Evolutionary conservation across 768 basidiomycete species (phyloP).

Genomic region (Leucocoprinus sp.): DNA sequence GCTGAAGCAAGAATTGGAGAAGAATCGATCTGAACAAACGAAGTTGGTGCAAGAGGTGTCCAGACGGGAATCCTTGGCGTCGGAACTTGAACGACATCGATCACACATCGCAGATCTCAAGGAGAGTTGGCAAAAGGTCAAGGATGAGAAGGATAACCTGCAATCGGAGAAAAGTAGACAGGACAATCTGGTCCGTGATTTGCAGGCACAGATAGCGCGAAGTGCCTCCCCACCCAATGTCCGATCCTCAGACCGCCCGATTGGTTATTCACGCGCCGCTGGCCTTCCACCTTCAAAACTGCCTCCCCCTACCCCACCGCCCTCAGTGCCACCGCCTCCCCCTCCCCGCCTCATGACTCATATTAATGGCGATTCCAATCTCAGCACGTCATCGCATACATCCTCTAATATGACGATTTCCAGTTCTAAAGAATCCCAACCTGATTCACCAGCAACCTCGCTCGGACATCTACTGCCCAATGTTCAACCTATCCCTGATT

Average conservation of each 20-base stretch:
- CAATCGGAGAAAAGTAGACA: conserved; percentile 66
- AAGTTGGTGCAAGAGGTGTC: conserved; percentile 65
- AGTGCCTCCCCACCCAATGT: conserved; percentile 49
- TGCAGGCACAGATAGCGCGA: conserved; percentile 66
- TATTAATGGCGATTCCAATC: conserved; percentile 39
- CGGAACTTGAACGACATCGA: conserved; percentile 73
- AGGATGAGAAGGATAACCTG: conserved; percentile 75
- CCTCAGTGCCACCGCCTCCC: conserved; percentile 78
- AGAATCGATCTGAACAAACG: conserved; percentile 49
- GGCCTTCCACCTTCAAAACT: conserved; percentile 65
- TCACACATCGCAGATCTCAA: conserved; percentile 71
- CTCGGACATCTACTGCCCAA: conserved; percentile 39
- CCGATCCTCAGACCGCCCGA: conserved; percentile 45
- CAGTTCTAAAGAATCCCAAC: conserved; percentile 56
- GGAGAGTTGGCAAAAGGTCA: conserved; percentile 66
- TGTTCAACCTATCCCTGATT: conserved; percentile 36
- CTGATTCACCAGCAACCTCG: conserved; percentile 63
- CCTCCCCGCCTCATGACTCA: conserved; percentile 43
- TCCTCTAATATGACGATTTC: conserved; percentile 36
- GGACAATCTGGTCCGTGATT: conserved; percentile 63
- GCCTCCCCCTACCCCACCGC: conserved; percentile 84
- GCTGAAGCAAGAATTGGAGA: conserved; percentile 52
- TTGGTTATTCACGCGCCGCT: conserved; percentile 48
- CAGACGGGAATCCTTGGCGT: conserved; percentile 63
- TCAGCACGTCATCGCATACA: conserved; percentile 55